phyloP scores from a whole-genome alignment of 2,329 filamentous ascomycete genomes.

The Colletotrichum siamense region DNA sequence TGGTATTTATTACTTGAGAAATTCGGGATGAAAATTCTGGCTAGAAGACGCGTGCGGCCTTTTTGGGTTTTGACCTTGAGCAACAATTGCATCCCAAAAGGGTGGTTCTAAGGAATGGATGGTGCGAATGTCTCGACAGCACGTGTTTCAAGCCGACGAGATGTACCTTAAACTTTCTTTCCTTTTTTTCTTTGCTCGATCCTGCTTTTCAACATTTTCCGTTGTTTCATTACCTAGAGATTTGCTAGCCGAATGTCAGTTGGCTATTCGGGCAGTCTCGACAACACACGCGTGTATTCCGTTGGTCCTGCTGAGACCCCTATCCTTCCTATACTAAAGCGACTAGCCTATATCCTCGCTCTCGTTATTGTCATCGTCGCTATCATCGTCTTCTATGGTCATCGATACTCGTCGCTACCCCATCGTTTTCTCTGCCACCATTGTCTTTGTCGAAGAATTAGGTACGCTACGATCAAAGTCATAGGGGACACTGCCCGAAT shows the following conservation, averaged over 20 bases:
- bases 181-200: not conserved
- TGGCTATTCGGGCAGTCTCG: too few relatives aligned
- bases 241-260: not conserved
- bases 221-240: not conserved
- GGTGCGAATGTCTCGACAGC: not conserved
- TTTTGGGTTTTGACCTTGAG: not conserved
- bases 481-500: too few relatives aligned
- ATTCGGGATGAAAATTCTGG: not conserved
- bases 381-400: not conserved
- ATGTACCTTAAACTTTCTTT: rapidly evolving
- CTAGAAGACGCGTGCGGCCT: not conserved
- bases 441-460: rapidly evolving
- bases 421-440: not conserved
- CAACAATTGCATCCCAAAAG: not conserved
- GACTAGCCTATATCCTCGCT: too few relatives aligned
- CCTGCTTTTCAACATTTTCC: not conserved
- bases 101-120: not conserved
- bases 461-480: not conserved
- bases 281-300: not conserved
- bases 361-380: too few relatives aligned
- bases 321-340: too few relatives aligned
- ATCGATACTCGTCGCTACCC: not conserved
- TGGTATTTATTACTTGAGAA: not conserved
- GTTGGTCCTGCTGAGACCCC: too few relatives aligned
- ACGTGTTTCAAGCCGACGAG: not conserved